Conservation (phyloP, 306 rosid genomes). For the Parietaria judaica region DNA sequence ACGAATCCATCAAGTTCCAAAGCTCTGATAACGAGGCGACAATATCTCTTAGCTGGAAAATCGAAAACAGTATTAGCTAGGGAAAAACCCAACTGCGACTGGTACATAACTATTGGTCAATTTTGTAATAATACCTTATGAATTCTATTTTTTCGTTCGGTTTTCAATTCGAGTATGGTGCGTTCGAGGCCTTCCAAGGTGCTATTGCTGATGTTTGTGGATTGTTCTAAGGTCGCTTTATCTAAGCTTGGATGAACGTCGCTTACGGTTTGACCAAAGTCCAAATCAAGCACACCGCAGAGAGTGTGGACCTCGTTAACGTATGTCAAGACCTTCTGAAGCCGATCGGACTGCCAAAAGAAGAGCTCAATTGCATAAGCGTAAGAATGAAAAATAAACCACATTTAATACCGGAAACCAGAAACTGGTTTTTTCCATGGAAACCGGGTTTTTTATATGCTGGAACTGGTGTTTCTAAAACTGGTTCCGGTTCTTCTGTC, state of each 20-base stretch:
- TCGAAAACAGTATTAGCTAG: conserved; percentile 7
- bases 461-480: no score
- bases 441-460: no score
- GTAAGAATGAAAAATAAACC: neutral
- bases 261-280: conserved; percentile 72
- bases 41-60: conserved; percentile 73
- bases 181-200: conserved; percentile 87
- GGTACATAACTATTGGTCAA: conserved; percentile 1
- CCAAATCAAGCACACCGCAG: conserved; percentile 80
- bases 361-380: neutral
- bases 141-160: conserved; percentile 63
- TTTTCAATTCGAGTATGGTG: conserved; percentile 57
- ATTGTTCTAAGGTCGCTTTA: conserved; percentile 52
- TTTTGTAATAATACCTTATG: conserved; percentile 45
- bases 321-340: conserved; percentile 75
- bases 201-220: conserved; percentile 76
- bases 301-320: conserved; percentile 89
- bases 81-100: no score
- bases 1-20: conserved; percentile 97
- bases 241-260: conserved; percentile 94
- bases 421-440: no score
- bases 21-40: conserved; percentile 62
- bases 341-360: conserved; percentile 72
- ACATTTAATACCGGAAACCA: neutral
- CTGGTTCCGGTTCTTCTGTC: no score